Conservation (phyloP, 2,329 filamentous ascomycete genomes). For the Tricladium varicosporioides region DNA sequence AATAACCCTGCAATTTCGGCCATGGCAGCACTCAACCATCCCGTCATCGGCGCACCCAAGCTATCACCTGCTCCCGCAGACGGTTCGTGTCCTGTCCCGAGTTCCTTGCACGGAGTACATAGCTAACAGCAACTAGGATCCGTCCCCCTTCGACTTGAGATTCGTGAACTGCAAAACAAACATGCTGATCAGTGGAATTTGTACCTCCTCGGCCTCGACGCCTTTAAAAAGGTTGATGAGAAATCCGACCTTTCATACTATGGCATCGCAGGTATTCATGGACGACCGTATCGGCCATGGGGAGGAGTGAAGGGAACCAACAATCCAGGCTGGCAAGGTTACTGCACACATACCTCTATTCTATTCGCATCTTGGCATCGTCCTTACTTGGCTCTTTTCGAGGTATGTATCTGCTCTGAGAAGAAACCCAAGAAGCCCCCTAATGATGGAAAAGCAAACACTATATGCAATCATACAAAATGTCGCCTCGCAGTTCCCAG, state of each 20-base stretch:
- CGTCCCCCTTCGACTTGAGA: slow-evolving; percentile 55
- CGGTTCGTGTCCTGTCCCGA: not conserved
- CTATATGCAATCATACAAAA: slow-evolving; percentile 40
- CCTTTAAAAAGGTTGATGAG: slow-evolving; percentile 64
- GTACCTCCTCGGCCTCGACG: slow-evolving; percentile 69
- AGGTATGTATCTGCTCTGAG: slow-evolving; percentile 39
- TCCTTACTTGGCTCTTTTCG: slow-evolving; percentile 66
- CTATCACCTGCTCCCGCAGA: not conserved
- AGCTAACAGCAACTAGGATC: slow-evolving; percentile 16
- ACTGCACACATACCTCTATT: slow-evolving; percentile 73
- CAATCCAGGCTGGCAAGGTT: slow-evolving; percentile 37
- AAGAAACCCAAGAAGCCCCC: not conserved
- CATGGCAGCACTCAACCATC: not conserved
- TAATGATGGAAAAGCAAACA: slow-evolving; percentile 51
- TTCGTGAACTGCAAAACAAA: slow-evolving; percentile 63
- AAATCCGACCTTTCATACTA: slow-evolving; percentile 74
- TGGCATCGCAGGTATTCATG: slow-evolving; percentile 78
- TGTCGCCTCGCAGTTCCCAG: slow-evolving; percentile 50
- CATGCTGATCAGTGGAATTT: slow-evolving; percentile 67
- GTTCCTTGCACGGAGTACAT: not conserved
- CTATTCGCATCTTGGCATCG: slow-evolving; percentile 84
- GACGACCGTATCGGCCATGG: slow-evolving; percentile 64
- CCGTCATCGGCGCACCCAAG: not conserved
- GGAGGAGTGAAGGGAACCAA: slow-evolving; percentile 47
- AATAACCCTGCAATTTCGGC: not conserved